Conservation (phyloP, 176 grass and related monocot genomes). For the Elymus sibiricus region DNA sequence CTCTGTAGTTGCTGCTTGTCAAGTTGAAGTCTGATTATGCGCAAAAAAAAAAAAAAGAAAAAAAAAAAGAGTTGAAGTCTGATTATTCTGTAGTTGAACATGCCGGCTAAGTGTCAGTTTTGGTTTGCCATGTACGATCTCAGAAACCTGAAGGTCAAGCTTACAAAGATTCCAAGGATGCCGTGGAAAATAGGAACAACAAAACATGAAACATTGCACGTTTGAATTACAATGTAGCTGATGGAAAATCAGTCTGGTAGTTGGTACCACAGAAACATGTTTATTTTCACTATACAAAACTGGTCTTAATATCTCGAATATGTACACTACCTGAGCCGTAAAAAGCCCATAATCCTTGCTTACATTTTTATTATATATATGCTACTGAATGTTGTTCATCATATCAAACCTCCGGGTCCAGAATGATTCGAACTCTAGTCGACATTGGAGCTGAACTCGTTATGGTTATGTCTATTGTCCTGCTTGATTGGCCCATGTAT, state of each 20-base stretch:
- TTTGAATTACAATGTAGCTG: neutral
- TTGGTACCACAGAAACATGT: neutral
- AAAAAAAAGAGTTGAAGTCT: no score
- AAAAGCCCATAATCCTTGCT: neutral
- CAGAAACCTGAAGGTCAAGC: no score
- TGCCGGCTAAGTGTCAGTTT: no score
- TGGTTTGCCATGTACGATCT: no score
- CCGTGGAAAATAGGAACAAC: neutral
- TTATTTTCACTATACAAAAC: neutral
- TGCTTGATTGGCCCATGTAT: slow-evolving; percentile 18
- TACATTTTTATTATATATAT: neutral
- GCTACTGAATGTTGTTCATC: neutral
- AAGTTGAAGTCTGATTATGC: no score
- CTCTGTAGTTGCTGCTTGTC: no score
- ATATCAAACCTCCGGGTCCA: slow-evolving; percentile 23
- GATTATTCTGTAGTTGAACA: no score
- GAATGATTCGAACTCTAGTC: slow-evolving; percentile 32
- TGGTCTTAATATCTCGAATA: neutral
- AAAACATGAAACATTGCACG: neutral
- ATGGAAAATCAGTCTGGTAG: neutral
- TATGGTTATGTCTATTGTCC: slow-evolving; percentile 41
- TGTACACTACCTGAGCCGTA: neutral
- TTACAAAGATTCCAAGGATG: no score
- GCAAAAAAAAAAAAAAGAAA: no score
- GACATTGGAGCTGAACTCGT: slow-evolving; percentile 25